phyloP scores from a whole-genome alignment of 1,284 basidiomycete species.

The Trichosporon sp. region DNA sequence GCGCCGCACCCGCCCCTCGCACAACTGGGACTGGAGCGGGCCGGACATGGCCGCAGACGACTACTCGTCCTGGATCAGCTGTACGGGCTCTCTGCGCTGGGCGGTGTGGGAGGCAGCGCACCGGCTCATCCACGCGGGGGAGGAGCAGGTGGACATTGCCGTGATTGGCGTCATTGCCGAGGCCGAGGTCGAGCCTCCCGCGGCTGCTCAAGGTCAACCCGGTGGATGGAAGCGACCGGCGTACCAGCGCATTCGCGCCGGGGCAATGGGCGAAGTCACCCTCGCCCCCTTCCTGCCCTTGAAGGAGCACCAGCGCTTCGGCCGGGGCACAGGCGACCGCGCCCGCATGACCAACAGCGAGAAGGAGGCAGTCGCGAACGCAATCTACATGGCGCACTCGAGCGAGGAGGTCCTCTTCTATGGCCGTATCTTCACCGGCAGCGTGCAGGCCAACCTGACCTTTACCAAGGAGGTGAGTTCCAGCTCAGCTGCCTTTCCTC shows the following conservation, averaged over 20 bases:
- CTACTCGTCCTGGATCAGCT: conserved; percentile 41
- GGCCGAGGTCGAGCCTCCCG: neutral
- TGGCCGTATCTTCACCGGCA: conserved; percentile 41
- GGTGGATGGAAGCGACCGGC: neutral
- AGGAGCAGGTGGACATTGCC: conserved; percentile 30
- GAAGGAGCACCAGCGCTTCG: neutral
- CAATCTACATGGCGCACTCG: conserved; percentile 24
- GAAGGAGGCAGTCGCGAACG: conserved; percentile 31
- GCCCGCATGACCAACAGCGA: conserved; percentile 28
- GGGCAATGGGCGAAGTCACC: conserved; percentile 20
- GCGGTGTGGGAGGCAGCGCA: conserved; percentile 43
- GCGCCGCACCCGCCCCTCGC: conserved; percentile 32
- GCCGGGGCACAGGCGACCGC: conserved; percentile 18
- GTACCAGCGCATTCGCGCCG: neutral
- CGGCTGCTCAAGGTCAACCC: too few species aligned
- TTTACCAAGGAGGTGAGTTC: conserved; percentile 36
- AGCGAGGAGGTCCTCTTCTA: conserved; percentile 41
- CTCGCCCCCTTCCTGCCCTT: conserved; percentile 22
- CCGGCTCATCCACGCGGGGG: conserved; percentile 20
- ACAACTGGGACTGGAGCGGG: conserved; percentile 26
- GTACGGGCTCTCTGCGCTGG: conserved; percentile 35
- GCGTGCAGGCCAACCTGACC: conserved; percentile 33
- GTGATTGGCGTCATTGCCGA: conserved; percentile 25
- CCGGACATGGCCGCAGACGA: conserved; percentile 33
- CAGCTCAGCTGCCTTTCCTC: too few species aligned